Base-by-base conservation (phyloP, 1,284 basidiomycete genomes). In the Megacollybia platyphylla region DNA sequence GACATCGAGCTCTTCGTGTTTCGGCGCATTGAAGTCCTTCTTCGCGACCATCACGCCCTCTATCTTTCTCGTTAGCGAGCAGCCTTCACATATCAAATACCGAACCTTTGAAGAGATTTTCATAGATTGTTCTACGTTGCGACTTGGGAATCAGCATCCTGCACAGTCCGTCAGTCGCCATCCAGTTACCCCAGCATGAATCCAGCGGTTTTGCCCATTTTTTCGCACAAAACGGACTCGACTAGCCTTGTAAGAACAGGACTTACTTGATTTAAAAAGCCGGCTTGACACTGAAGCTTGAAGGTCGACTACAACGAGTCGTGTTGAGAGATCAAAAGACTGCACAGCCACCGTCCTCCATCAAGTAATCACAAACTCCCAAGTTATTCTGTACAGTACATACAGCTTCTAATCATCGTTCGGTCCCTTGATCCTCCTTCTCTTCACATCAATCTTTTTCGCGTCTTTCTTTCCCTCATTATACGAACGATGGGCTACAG, bases 21-120 rank as follows among this genome's bases (percentile, higher is more conserved):
- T 90, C 45, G 90, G 87, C 48, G 89, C 87, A 63, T 97, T 94
- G 75, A 77, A 97, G 70, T 99, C 92, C 76, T 98, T 98, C 76
- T 96, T 93, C 59, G 94, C 94, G 62, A 98, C 94, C 61, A 97
- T 73, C 52, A 97, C 96, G 59, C 96, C 94, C 85, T 97, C 88
- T 91, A 27, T 7, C 30, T 7, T 8, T 31, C 26, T 7, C 15
- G 4, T 40, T 17, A 28, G 8, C 18, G 2, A 18, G 34, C 26
- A 24, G 5, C 13, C 3, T 2, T 15, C 10, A 8, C 29, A 6
- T 10, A 7, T 36, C 13, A 3, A 8, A 7, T 38, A 44, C 65
- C 79, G 53, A 52, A 88, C 88, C 92, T 71, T 93, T 93, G 87
- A 97, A 97, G 76, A 97, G 90, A 73, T 85, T 85, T 72, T 97